A percentile compares a stretch with the other conserved stretches of the same genome.
Evolutionary conservation across 2,329 filamentous ascomycete genomes (phyloP).

Genomic region (Penicillium expansum): DNA sequence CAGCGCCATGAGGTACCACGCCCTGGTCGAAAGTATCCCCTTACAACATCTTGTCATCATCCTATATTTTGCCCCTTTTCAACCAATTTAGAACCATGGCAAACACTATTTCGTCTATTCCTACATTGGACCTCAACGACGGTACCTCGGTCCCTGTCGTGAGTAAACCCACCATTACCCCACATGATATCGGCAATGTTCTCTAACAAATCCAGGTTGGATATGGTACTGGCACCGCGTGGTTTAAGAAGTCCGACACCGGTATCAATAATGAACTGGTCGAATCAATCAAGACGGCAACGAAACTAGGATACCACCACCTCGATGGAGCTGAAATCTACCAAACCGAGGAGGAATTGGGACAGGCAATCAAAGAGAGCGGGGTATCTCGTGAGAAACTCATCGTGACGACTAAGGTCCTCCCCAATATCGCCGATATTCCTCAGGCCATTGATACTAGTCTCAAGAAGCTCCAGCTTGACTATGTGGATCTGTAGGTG

Average conservation of each 20-base stretch:
- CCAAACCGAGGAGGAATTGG: conserved; percentile 49
- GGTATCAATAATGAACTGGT: conserved; percentile 54
- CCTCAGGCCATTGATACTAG: conserved; percentile 54
- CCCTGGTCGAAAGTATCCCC: background rate
- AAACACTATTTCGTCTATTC: conserved; percentile 26
- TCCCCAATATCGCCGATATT: conserved; percentile 54
- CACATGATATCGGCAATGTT: background rate
- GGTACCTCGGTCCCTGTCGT: conserved; percentile 56
- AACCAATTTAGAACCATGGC: conserved; percentile 3
- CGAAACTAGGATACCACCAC: conserved; percentile 59
- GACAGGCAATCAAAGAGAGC: conserved; percentile 49
- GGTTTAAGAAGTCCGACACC: conserved; percentile 55
- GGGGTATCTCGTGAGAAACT: conserved; percentile 48
- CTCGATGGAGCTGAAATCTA: conserved; percentile 63
- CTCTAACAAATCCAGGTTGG: conserved; percentile 46
- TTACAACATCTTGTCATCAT: background rate
- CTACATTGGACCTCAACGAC: conserved; percentile 56
- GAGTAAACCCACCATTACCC: conserved; percentile 16
- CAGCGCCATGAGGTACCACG: background rate
- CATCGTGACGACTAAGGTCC: conserved; percentile 58
- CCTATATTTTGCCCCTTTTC: background rate
- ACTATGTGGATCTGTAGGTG: conserved; percentile 61
- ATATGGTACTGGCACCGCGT: conserved; percentile 63
- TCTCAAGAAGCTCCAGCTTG: conserved; percentile 58
- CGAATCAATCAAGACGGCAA: conserved; percentile 56